These are phyloP conservation scores for Tuber aestivum DNA, from an alignment of 495 filamentous ascomycete genomes.

Conservation along the genomic window DNA sequence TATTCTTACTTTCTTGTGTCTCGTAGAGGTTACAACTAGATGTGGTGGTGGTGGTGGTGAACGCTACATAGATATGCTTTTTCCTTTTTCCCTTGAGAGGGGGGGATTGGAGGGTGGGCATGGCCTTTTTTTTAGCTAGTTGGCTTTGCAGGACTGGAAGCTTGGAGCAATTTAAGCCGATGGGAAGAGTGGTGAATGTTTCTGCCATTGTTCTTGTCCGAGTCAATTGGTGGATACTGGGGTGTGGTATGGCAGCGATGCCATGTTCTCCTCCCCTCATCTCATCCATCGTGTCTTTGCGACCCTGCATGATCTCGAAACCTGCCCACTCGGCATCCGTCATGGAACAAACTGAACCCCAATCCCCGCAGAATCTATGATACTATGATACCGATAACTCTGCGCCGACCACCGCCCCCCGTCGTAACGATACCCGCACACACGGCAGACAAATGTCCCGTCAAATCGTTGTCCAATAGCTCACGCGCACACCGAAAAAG, in stretches of 20 bases:
- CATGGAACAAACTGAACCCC: constrained; percentile 1
- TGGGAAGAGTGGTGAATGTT: not conserved
- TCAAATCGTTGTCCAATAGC: constrained; percentile 38
- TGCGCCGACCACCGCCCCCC: no score
- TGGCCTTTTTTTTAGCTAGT: not conserved
- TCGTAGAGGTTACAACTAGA: constrained; percentile 2
- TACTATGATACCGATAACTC: no score
- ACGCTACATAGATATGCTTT: constrained; percentile 1
- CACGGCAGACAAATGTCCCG: constrained; percentile 27
- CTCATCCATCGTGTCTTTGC: constrained; percentile 3
- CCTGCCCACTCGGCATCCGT: not conserved
- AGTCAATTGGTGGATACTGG: not conserved
- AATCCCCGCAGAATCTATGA: not conserved
- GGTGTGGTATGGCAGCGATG: not conserved
- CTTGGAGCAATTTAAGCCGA: not conserved
- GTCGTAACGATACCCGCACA: no score
- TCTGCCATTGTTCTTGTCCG: not conserved
- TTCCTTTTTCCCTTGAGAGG: constrained; percentile 1
- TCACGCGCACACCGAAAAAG: constrained; percentile 19
- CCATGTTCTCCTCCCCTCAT: not conserved
- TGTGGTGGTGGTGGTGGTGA: constrained; percentile 6
- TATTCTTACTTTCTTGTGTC: not conserved
- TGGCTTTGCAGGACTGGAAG: not conserved
- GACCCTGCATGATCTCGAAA: constrained; percentile 2
- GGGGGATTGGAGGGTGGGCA: constrained; percentile 1